Base-by-base conservation (phyloP, 768 basidiomycete species). In the Russula earlei region DNA sequence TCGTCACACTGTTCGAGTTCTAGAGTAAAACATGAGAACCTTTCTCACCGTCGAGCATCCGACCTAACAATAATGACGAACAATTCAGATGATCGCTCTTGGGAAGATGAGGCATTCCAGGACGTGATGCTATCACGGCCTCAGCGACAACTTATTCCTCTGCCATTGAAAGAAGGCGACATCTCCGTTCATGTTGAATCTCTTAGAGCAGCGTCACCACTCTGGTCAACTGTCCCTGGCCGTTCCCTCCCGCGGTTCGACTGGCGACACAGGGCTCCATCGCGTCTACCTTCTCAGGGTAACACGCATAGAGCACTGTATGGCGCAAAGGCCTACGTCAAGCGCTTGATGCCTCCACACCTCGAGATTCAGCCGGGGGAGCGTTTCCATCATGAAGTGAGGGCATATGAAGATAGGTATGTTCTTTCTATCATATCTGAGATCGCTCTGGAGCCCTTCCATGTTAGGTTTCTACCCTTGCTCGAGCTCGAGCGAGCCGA, bases 401-500 rank as follows among this genome's bases (percentile, higher is more conserved):
- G 75, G 53, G 69, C 67, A 5, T 89, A 89, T 55, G 69, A 76
- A 42, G 66, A 76, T 5, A 77, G 75, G 85, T 84, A 58, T 42
- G 76, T 1, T 34, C 29, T 20, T 14, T 43, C 55, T 51, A 27
- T 49, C 22, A 5, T 40, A 12, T 45, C 22, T 12, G 27, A 37
- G 42, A 9, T 14, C 47, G 17, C 36, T 33, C n/a, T 15, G 25
- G 25, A 37, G 47, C 11, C 19, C 8, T 6, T 31, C 9, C 42
- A 17, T n/a, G 5, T 17, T 38, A 82, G 79, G 40, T 77, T 90
- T 62, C 50, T 71, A 15, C 73, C 75, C 0, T 58, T 81, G 7
- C 62, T 80, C 8, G 67, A 73, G 10, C 73, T 77, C 12, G 90
- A 92, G 68, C 82, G 84, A 65, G 74, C 72, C 0, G 81, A 87